These are phyloP conservation scores for Colletotrichum destructivum DNA, from an alignment of 2,329 filamentous ascomycete genomes.

Conservation along the genomic window DNA sequence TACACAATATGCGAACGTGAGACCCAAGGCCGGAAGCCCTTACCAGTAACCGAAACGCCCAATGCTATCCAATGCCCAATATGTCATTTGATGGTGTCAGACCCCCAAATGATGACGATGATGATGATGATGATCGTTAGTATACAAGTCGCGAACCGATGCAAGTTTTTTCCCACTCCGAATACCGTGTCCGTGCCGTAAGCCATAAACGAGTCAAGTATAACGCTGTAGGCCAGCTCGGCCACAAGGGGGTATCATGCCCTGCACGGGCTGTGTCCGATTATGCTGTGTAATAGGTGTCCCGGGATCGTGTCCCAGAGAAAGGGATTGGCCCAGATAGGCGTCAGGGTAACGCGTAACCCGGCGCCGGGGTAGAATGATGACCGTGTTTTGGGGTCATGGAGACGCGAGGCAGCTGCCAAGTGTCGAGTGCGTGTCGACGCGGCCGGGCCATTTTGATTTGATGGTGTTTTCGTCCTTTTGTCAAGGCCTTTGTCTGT, in stretches of 20 bases:
- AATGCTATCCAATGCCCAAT: conserved; percentile 39
- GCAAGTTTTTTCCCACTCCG: conserved; percentile 39
- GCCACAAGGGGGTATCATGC: conserved; percentile 42
- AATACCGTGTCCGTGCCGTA: conserved; percentile 39
- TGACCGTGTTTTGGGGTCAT: conserved; percentile 3
- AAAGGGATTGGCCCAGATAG: not conserved
- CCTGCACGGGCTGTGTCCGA: conserved; percentile 39
- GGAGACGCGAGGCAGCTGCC: not conserved
- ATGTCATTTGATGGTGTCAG: conserved; percentile 37
- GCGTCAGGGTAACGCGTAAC: not conserved
- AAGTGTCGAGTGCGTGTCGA: not conserved
- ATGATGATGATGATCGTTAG: conserved; percentile 40
- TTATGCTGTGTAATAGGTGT: conserved; percentile 35
- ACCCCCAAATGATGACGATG: conserved; percentile 31
- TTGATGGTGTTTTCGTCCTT: conserved; percentile 9
- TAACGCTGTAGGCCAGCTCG: conserved; percentile 40
- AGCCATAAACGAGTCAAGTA: conserved; percentile 39
- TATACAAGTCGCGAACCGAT: conserved; percentile 42
- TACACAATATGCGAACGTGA: conserved; percentile 35
- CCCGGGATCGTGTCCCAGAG: conserved; percentile 14
- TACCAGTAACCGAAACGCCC: conserved; percentile 35
- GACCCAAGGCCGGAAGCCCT: conserved; percentile 4
- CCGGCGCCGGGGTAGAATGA: not conserved
- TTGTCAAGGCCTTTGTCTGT: too few species aligned
- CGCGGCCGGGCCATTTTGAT: not conserved